These are phyloP conservation scores for Phytophthora cactorum DNA, from an alignment of 352 stramenopile species.

Conservation along the genomic window DNA sequence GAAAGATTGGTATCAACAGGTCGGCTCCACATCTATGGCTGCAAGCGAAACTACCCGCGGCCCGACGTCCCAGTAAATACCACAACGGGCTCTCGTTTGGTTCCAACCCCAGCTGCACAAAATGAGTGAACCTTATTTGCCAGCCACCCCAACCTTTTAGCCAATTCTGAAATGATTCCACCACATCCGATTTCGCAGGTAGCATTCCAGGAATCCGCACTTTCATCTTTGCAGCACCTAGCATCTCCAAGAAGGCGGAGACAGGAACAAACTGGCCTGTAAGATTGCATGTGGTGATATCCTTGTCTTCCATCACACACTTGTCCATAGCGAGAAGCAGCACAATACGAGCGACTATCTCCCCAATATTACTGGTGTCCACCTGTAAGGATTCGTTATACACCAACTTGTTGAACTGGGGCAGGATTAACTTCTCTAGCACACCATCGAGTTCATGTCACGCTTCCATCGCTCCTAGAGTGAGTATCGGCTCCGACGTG, in stretches of 20 bases:
- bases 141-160: neutral
- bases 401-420: slow-evolving; percentile 22
- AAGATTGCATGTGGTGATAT: neutral
- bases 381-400: slow-evolving; percentile 25
- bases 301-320: slow-evolving; percentile 1
- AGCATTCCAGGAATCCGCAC: neutral
- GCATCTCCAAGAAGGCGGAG: neutral
- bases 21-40: neutral
- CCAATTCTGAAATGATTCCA: neutral
- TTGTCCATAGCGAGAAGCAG: slow-evolving; percentile 37
- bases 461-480: slow-evolving; percentile 21
- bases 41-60: neutral
- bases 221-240: neutral
- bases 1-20: neutral
- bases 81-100: neutral
- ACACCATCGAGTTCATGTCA: slow-evolving; percentile 21
- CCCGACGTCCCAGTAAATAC: neutral
- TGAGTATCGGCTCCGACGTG: slow-evolving; percentile 5
- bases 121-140: neutral
- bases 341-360: slow-evolving; percentile 32
- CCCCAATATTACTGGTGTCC: slow-evolving; percentile 21
- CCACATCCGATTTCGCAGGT: neutral
- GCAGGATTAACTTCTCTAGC: slow-evolving; percentile 20
- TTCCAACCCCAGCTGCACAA: neutral
- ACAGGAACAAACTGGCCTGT: slow-evolving; percentile 12